Evolutionary conservation across 2,329 filamentous ascomycete species (phyloP).

Genomic region (Diaporthe sp.): DNA sequence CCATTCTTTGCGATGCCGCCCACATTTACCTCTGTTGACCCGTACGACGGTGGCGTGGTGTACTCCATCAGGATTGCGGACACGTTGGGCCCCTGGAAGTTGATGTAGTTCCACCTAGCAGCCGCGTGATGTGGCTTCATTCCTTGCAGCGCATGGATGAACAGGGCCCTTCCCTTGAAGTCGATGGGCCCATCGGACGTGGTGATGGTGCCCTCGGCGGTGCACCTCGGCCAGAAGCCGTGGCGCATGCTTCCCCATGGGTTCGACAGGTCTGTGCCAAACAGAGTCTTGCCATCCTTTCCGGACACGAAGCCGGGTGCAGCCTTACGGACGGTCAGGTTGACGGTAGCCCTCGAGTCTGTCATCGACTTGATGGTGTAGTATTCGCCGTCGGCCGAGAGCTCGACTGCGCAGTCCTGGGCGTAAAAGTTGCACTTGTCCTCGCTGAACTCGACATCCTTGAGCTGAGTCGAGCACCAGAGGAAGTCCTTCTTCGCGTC

Average conservation of each 20-base stretch:
- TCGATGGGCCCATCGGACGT: constrained; percentile 86
- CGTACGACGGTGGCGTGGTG: constrained; percentile 93
- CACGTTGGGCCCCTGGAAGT: constrained; percentile 89
- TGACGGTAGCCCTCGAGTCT: constrained; percentile 84
- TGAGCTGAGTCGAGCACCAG: constrained; percentile 86
- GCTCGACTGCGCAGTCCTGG: constrained; percentile 84
- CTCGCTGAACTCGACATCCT: constrained; percentile 85
- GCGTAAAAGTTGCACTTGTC: constrained; percentile 88
- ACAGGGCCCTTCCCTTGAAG: constrained; percentile 83
- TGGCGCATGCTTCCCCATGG: constrained; percentile 96
- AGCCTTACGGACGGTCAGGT: constrained; percentile 82
- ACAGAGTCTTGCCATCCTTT: constrained; percentile 85
- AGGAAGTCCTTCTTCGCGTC: constrained; percentile 79
- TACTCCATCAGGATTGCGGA: constrained; percentile 97
- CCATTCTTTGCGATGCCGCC: constrained; percentile 86
- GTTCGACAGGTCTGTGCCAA: constrained; percentile 84
- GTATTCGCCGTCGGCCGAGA: constrained; percentile 84
- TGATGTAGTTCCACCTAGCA: constrained; percentile 90
- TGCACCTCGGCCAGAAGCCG: constrained; percentile 92
- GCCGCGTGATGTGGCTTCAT: constrained; percentile 99
- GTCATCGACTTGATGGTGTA: constrained; percentile 93
- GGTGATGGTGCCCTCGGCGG: constrained; percentile 84
- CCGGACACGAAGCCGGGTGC: constrained; percentile 88
- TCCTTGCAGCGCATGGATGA: constrained; percentile 89
- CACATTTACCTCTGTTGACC: constrained; percentile 84